Conservation (phyloP, 2,329 filamentous ascomycete genomes). For the Fusarium sp. region DNA sequence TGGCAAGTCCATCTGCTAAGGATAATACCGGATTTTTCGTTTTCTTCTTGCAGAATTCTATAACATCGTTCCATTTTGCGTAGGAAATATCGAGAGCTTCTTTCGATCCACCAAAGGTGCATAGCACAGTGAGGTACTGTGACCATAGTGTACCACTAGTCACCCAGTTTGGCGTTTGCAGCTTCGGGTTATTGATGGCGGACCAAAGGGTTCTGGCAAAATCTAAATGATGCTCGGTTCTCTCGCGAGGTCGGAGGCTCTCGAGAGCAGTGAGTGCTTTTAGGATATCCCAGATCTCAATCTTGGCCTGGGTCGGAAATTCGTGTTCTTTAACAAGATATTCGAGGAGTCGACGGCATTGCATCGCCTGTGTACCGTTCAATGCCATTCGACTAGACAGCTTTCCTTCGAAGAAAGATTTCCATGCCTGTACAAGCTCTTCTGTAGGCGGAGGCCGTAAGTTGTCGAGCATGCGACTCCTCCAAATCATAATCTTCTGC, state of each 20-base stretch:
- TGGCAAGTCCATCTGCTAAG: conserved; percentile 65
- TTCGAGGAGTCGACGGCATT: conserved; percentile 65
- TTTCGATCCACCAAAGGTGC: conserved; percentile 62
- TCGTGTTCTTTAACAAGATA: conserved; percentile 58
- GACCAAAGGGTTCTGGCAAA: conserved; percentile 57
- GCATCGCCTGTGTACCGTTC: conserved; percentile 72
- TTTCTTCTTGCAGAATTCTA: conserved; percentile 31
- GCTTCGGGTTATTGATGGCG: conserved; percentile 31
- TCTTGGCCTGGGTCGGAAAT: conserved; percentile 42
- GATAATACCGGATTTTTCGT: conserved; percentile 39
- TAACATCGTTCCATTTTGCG: conserved; percentile 43
- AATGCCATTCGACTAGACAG: conserved; percentile 57
- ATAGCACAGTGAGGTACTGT: conserved; percentile 54
- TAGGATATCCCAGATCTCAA: conserved; percentile 45
- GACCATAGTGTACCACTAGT: conserved; percentile 43
- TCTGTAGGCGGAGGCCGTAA: conserved; percentile 69
- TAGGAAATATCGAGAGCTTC: conserved; percentile 61
- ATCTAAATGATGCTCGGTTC: conserved; percentile 56
- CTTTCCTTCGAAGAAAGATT: conserved; percentile 69
- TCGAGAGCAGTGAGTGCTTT: conserved; percentile 57
- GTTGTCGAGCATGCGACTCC: conserved; percentile 68
- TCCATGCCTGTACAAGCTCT: conserved; percentile 73
- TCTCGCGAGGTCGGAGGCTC: conserved; percentile 53
- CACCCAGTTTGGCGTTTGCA: conserved; percentile 22
- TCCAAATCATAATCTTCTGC: conserved; percentile 74